A percentile compares a stretch with the other conserved stretches of the same genome.
Conservation (phyloP, 495 filamentous ascomycete species). For the Lasiosphaeria miniovina region DNA sequence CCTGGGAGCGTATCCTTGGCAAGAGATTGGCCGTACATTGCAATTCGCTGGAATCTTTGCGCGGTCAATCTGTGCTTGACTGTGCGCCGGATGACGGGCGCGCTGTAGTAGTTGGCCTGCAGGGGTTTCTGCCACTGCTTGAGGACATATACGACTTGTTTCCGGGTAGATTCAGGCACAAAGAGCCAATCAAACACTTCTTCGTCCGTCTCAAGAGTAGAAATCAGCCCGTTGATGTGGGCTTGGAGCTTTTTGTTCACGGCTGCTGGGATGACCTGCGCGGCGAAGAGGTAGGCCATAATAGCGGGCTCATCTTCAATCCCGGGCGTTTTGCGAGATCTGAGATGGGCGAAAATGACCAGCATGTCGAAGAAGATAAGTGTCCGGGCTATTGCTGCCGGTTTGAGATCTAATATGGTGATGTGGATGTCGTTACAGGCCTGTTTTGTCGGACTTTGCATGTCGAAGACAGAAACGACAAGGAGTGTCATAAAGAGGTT, state of each 20-base stretch:
- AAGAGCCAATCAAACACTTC: slow-evolving; percentile 16
- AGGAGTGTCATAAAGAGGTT: slow-evolving; percentile 31
- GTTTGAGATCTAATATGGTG: slow-evolving; percentile 32
- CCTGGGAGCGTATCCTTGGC: neutral
- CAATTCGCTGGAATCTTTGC: slow-evolving; percentile 1
- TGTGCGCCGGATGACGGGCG: slow-evolving; percentile 15
- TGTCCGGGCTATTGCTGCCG: slow-evolving; percentile 28
- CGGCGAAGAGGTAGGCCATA: slow-evolving; percentile 29
- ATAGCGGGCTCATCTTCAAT: slow-evolving; percentile 13
- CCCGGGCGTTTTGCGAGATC: neutral
- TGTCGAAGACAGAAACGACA: neutral
- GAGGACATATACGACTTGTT: slow-evolving; percentile 8
- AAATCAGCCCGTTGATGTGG: slow-evolving; percentile 19
- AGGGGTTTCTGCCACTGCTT: slow-evolving; percentile 19
- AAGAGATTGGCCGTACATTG: neutral
- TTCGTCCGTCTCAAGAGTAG: slow-evolving; percentile 6
- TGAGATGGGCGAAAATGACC: slow-evolving; percentile 6
- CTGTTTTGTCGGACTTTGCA: slow-evolving; percentile 10
- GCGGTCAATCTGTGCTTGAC: slow-evolving; percentile 2
- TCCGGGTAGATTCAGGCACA: slow-evolving; percentile 13
- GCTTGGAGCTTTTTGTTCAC: slow-evolving; percentile 26
- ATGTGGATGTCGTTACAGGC: slow-evolving; percentile 28
- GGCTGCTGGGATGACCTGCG: slow-evolving; percentile 26
- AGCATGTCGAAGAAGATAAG: slow-evolving; percentile 29
- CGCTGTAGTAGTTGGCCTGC: slow-evolving; percentile 14